Conservation (phyloP, 306 rosid species). For the Sicyos baderoa region DNA sequence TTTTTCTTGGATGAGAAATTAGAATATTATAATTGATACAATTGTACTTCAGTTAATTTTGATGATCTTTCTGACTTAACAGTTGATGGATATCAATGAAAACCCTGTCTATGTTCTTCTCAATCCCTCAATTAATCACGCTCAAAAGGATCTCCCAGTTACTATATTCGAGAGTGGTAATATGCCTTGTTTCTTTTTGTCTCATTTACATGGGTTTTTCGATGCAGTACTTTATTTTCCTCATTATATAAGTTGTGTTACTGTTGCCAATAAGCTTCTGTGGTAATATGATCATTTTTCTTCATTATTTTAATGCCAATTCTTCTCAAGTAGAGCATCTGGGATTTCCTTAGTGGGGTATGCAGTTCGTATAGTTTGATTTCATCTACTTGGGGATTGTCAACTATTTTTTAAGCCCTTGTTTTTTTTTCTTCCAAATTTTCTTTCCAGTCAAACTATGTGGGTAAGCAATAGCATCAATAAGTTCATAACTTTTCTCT, state of each 20-base stretch:
- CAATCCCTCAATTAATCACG: slow-evolving; percentile 72
- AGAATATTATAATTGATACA: neutral
- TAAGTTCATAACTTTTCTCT: too few species aligned
- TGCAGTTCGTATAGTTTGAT: neutral
- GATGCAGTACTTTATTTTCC: neutral
- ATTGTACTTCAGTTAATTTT: slow-evolving; percentile 12
- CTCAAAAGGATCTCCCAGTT: slow-evolving; percentile 92
- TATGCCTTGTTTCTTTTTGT: slow-evolving; percentile 18
- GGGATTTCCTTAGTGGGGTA: neutral
- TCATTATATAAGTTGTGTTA: neutral
- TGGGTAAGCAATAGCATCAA: slow-evolving; percentile 7
- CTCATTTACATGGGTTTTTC: slow-evolving; percentile 19
- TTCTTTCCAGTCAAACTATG: neutral
- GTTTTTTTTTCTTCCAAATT: neutral
- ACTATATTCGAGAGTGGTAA: slow-evolving; percentile 85
- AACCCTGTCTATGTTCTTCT: slow-evolving; percentile 93
- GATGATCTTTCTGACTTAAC: slow-evolving; percentile 24
- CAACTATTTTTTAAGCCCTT: neutral
- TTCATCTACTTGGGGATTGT: neutral
- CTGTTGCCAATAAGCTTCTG: neutral
- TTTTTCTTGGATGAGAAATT: neutral
- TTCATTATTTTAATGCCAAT: neutral
- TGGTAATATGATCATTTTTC: neutral
- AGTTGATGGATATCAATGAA: slow-evolving; percentile 95
- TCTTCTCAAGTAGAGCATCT: slow-evolving; percentile 1